Base-by-base conservation (phyloP, 306 rosid species). In the Lupinus albus region DNA sequence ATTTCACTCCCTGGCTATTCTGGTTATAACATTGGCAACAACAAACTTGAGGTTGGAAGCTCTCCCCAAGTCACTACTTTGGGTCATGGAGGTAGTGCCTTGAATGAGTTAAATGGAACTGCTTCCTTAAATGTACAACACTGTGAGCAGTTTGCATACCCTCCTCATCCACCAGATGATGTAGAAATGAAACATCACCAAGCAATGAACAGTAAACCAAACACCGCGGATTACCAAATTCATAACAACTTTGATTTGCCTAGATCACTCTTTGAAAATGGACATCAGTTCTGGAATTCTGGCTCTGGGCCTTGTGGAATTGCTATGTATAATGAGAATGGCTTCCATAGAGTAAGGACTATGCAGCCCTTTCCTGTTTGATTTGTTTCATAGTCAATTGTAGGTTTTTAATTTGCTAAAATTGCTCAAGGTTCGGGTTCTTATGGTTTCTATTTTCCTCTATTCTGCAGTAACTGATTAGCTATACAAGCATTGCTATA, bases 201-300 rank as follows among this genome's bases (percentile, higher is more conserved):
- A 21, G 74, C 73, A 32, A 70, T 78, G 77, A 75, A 80, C 65
- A 11, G 28, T 13, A 85, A 80, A 77, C 17, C 78, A 7, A 79
- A 61, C 64, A 70, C 74, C 0, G 57, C 58, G 50, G 88, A 83
- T 67, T 89, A 81, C 79, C 84, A 87, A 64, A 81, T 76, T 61
- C 80, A 82, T 55, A 71, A 59, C 71, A 76, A 44, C 72, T 81
- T 74, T 35, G 93, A 74, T 67, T 65, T 76, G 64, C 83, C 91
- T 12, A 72, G 72, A 60, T 61, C 88, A 47, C 8, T 81, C 47
- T 89, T 77, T 74, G 92, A 81, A 45, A 80, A 72, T 70, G 80
- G 76, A 56, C 85, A 84, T 38, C 89, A 84, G 38, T 62, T 76
- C 30, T 89, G 89, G 92, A 78, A 79, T 68, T 36, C 88, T 70